Evolutionary conservation across 176 grass and related monocot species (phyloP), one percentile per base, ranked within the genome.

Genomic region (Oropetium thomaeum): DNA sequence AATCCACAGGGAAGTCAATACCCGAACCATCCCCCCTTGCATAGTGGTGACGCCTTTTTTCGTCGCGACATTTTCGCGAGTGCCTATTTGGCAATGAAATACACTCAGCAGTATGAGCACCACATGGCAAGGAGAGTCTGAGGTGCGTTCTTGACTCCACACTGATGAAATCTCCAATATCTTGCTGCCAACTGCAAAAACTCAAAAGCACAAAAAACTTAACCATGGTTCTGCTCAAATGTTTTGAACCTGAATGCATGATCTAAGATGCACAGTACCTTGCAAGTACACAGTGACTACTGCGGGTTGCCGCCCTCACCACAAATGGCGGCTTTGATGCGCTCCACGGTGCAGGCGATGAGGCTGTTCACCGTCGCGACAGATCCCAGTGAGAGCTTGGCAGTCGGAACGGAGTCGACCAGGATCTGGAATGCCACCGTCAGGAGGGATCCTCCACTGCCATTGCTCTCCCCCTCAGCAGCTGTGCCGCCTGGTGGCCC

Each of bases 1-100:
- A 67, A 73, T 58, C 23, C 32, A 58, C 43, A 65, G 82, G 75
- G 52, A 90, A 97, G 93, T 97, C 93, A 97, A 97, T 97, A 82
- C 90, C 89, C 93, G 93, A 97, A 97, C 93, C 93, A 93, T 81
- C 90, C 80, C 87, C 87, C 93, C 90, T 90, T 93, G 93, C 90
- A 82, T 73, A 76, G 87, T 79, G 93, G 90, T 88, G 90, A 31
- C 81, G 30, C 57, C 59, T 51, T 60, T 29, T 5, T 29, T 4
- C 7, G 9, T 27, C 8, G 44, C 47, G 19, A 30, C 25, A 14
- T 55, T 59, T 58, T 31, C 20, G 31, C 58, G 34, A 47, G 58
- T 34, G 4, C 43, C 11, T 37, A 55, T 71, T 14, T 58, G 11
- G 27, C 58, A 60, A 16, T 73, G 13, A 58, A 40, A n/a, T n/a